These are phyloP conservation scores for Lasiodiplodia sp. DNA, from an alignment of 2,329 filamentous ascomycete genomes.

Conservation along the genomic window DNA sequence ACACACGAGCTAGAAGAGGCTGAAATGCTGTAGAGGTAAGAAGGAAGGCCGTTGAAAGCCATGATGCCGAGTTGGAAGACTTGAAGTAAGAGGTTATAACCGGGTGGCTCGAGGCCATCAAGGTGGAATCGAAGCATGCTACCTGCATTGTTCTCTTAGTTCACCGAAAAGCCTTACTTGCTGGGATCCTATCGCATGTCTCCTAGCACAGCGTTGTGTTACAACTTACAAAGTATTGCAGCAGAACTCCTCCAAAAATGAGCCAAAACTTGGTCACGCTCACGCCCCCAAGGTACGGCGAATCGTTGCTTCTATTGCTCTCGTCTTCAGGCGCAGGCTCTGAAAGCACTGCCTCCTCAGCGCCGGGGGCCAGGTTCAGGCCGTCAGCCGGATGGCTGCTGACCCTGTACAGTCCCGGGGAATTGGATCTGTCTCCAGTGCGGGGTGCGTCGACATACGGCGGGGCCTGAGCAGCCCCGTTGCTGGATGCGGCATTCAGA, in stretches of 20 bases:
- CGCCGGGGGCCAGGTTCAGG: conserved; percentile 38
- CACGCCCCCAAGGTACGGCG: conserved; percentile 41
- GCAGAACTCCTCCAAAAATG: conserved; percentile 47
- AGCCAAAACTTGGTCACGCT: conserved; percentile 44
- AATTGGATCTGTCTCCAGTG: not conserved
- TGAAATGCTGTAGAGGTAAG: conserved; percentile 79
- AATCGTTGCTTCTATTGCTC: conserved; percentile 36
- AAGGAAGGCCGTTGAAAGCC: conserved; percentile 81
- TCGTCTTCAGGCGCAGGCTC: conserved; percentile 22
- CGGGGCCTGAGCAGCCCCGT: not conserved
- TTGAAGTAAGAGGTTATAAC: conserved; percentile 83
- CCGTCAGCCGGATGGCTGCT: conserved; percentile 32
- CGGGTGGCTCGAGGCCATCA: conserved; percentile 83
- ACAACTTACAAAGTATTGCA: conserved; percentile 47
- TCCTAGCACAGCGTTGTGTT: not conserved
- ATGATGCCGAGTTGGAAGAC: conserved; percentile 79
- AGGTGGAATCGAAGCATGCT: conserved; percentile 72
- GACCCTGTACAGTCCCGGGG: conserved; percentile 6
- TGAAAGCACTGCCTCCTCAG: conserved; percentile 31
- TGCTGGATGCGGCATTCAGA: conserved; percentile 7
- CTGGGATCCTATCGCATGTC: not conserved
- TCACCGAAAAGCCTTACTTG: not conserved
- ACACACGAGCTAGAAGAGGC: conserved; percentile 75
- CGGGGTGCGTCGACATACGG: conserved; percentile 2
- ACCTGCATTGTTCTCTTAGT: conserved; percentile 35